A percentile compares a stretch with the other conserved stretches of the same genome.
Conservation (phyloP, 768 basidiomycete species). For the Crucibulum laeve region DNA sequence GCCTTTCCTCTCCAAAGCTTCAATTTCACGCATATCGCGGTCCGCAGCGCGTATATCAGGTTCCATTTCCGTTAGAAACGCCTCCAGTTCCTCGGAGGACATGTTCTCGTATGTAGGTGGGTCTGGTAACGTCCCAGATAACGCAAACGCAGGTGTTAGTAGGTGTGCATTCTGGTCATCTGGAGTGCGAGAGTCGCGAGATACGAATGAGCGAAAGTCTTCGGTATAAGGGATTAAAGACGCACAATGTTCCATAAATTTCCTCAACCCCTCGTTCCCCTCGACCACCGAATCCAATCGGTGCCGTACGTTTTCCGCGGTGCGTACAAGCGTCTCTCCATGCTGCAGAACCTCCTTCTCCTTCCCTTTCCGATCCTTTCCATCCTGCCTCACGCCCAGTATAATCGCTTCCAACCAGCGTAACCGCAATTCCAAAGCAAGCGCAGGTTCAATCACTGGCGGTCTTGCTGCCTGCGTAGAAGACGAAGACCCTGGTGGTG, state of each 20-base stretch:
- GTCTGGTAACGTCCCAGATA: slow-evolving; percentile 55
- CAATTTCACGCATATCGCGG: slow-evolving; percentile 77
- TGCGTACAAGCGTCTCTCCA: slow-evolving; percentile 52
- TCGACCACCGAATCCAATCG: slow-evolving; percentile 55
- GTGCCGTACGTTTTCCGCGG: slow-evolving; percentile 58
- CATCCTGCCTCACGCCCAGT: slow-evolving; percentile 53
- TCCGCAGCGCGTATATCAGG: slow-evolving; percentile 81
- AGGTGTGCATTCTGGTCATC: slow-evolving; percentile 76
- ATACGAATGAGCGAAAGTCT: background rate
- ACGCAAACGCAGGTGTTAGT: slow-evolving; percentile 71
- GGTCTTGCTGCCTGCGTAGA: slow-evolving; percentile 6
- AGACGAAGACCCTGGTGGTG: slow-evolving; percentile 6
- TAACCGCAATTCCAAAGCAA: slow-evolving; percentile 72
- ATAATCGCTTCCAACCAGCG: slow-evolving; percentile 80
- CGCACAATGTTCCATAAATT: slow-evolving; percentile 75
- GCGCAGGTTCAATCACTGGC: slow-evolving; percentile 51
- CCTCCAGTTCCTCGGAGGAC: slow-evolving; percentile 65
- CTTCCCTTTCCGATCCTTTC: slow-evolving; percentile 29
- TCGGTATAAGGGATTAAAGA: slow-evolving; percentile 8
- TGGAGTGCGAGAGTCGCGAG: slow-evolving; percentile 19
- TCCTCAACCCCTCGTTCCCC: slow-evolving; percentile 64
- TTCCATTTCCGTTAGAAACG: slow-evolving; percentile 75
- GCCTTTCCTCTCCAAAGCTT: slow-evolving; percentile 63
- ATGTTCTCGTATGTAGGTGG: slow-evolving; percentile 42
- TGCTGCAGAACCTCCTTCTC: slow-evolving; percentile 37